Percentiles rank a stretch among this genome's conserved stretches.
Conservation (phyloP, 2,329 filamentous ascomycete genomes). For the Cryphonectria naterciae region DNA sequence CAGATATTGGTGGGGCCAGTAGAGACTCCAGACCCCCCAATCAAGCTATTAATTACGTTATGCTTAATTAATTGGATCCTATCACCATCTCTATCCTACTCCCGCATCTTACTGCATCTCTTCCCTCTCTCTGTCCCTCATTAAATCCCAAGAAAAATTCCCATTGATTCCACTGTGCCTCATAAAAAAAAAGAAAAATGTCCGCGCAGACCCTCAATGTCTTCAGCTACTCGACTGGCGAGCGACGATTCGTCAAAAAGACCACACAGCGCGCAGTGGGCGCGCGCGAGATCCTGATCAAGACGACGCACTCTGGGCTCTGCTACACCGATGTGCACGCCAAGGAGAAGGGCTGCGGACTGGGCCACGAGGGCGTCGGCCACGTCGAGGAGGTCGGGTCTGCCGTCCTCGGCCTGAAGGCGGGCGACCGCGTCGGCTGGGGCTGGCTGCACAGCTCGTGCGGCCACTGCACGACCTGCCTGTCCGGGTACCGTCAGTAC, state of each 20-base stretch:
- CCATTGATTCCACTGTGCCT: not conserved
- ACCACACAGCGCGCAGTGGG: constrained; percentile 11
- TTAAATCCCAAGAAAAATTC: not conserved
- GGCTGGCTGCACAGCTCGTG: constrained; percentile 37
- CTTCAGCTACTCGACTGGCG: constrained; percentile 20
- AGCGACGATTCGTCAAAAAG: constrained; percentile 8
- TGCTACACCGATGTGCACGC: constrained; percentile 58
- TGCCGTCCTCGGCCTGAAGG: constrained; percentile 37
- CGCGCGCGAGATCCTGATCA: constrained; percentile 53
- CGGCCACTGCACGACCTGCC: constrained; percentile 35
- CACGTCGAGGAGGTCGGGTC: constrained; percentile 37
- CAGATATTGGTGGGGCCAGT: not conserved
- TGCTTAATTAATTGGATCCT: not conserved
- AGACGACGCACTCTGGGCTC: constrained; percentile 62
- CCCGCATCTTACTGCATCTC: not conserved
- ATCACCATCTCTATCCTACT: not conserved
- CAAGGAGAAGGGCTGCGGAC: constrained; percentile 30
- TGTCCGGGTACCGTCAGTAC: constrained; percentile 31
- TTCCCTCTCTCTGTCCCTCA: not conserved
- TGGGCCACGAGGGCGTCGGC: constrained; percentile 47
- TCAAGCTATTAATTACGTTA: not conserved
- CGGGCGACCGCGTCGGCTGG: constrained; percentile 43
- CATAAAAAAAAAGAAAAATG: constrained; percentile 1
- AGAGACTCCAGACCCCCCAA: not conserved
- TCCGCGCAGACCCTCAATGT: constrained; percentile 12